Conservation (phyloP, 805 yeast species). For the Lachancea meyersii region DNA sequence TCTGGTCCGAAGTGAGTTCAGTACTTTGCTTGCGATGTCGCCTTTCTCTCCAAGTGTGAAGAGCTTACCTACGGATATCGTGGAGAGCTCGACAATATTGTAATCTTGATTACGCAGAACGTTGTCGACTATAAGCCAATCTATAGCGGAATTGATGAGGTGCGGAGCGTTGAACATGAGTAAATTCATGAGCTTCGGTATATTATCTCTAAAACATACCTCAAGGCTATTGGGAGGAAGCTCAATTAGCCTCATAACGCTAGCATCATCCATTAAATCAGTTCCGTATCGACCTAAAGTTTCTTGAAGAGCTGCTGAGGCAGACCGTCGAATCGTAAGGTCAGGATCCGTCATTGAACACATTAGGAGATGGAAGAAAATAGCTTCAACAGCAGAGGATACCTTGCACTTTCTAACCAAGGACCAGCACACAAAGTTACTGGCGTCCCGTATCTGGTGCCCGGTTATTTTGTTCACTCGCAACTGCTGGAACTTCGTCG, state of each 20-base stretch:
- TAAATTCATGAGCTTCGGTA: conserved; percentile 25
- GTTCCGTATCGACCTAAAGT: conserved; percentile 60
- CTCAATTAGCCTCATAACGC: conserved; percentile 47
- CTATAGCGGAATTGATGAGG: conserved; percentile 18
- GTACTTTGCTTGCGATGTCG: neutral
- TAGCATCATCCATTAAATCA: conserved; percentile 27
- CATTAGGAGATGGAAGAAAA: conserved; percentile 36
- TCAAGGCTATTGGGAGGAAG: conserved; percentile 45
- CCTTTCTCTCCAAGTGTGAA: neutral
- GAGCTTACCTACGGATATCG: neutral
- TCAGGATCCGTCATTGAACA: conserved; percentile 68
- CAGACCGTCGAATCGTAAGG: conserved; percentile 68
- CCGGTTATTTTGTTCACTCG: conserved; percentile 51
- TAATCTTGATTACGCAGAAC: conserved; percentile 18
- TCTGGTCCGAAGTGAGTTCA: neutral
- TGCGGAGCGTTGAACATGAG: conserved; percentile 18
- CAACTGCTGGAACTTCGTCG: conserved; percentile 54
- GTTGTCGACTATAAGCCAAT: conserved; percentile 22
- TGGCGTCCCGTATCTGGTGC: conserved; percentile 70
- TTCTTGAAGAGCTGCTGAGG: conserved; percentile 84
- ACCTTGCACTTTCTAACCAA: conserved; percentile 36
- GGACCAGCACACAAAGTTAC: conserved; percentile 84
- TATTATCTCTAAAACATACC: conserved; percentile 36
- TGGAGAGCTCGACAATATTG: conserved; percentile 4
- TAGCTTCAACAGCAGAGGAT: conserved; percentile 18